These are phyloP conservation scores for Neofusicoccum kwambonambiense DNA, from an alignment of 2,329 filamentous ascomycete species.

Conservation along the genomic window DNA sequence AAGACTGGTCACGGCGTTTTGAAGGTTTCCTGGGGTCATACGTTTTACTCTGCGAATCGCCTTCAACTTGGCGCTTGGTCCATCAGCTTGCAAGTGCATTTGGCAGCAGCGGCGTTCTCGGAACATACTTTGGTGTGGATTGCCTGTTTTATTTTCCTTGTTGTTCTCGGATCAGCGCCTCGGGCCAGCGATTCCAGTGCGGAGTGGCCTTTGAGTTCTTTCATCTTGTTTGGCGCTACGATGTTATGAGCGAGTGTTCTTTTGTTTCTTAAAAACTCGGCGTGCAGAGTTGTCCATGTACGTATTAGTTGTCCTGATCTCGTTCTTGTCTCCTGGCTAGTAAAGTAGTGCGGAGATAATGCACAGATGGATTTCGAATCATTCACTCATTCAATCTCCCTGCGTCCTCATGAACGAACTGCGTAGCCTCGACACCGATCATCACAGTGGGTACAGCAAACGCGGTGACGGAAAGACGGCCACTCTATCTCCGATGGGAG, in stretches of 20 bases:
- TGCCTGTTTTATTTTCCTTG: background rate
- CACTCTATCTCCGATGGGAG: too few species aligned
- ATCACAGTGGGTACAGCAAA: too few species aligned
- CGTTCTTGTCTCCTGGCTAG: background rate
- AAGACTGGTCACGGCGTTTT: constrained; percentile 6
- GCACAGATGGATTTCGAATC: background rate
- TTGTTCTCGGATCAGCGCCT: background rate
- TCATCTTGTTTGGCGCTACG: background rate
- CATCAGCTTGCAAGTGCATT: constrained; percentile 1
- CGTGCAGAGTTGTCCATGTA: background rate
- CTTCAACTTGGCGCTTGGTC: background rate
- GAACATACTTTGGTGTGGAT: background rate
- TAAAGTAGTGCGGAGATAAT: background rate
- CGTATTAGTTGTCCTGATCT: background rate
- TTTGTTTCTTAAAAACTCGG: background rate
- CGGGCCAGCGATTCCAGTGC: constrained; percentile 12
- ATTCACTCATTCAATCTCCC: background rate
- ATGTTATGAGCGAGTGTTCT: background rate
- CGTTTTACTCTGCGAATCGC: background rate
- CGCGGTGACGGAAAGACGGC: too few species aligned
- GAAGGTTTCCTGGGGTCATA: background rate
- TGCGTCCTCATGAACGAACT: too few species aligned
- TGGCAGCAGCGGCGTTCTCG: constrained; percentile 2
- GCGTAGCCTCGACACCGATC: too few species aligned
- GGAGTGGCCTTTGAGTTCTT: background rate